phyloP scores from a whole-genome alignment of 2,329 filamentous ascomycete species.

The Claviceps africana region DNA sequence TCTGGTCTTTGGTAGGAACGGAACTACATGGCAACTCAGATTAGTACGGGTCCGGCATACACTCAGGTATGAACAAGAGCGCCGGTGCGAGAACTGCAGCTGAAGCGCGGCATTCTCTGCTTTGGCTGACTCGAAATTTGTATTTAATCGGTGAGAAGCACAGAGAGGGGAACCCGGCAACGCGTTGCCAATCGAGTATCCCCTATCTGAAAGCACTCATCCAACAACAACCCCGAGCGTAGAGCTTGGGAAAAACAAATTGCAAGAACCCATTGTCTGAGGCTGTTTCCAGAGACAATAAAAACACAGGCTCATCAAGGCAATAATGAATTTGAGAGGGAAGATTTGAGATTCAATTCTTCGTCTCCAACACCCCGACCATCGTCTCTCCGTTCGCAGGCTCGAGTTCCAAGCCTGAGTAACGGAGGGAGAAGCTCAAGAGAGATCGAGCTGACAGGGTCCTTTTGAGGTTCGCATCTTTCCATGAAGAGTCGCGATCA shows the following conservation, averaged over 20 bases:
- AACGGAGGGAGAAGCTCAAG: conserved; percentile 46
- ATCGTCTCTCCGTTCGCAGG: conserved; percentile 44
- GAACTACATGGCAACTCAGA: conserved; percentile 54
- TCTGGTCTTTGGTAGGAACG: conserved; percentile 87
- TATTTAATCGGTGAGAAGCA: conserved; percentile 63
- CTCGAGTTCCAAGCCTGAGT: conserved; percentile 29
- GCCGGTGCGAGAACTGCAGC: conserved; percentile 90
- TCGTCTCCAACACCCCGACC: conserved; percentile 68
- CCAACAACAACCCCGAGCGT: conserved; percentile 57
- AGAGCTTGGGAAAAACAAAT: conserved; percentile 24
- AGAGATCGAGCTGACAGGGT: conserved; percentile 65
- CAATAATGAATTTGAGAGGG: conserved; percentile 67
- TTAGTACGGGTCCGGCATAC: conserved; percentile 66
- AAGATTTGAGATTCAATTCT: conserved; percentile 39
- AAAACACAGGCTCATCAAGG: conserved; percentile 9
- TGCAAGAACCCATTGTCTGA: conserved; percentile 13
- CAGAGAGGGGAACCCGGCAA: not conserved
- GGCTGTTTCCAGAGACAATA: conserved; percentile 11
- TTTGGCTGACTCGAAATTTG: conserved; percentile 73
- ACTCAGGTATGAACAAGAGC: conserved; percentile 46
- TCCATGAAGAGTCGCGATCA: not conserved
- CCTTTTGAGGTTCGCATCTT: conserved; percentile 14
- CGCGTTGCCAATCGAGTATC: not conserved
- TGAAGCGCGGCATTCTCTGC: conserved; percentile 81
- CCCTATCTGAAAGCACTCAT: conserved; percentile 36